Percentiles rank a stretch among this genome's conserved stretches.
Conservation (phyloP, 306 rosid species). For the Vigna angularis region DNA sequence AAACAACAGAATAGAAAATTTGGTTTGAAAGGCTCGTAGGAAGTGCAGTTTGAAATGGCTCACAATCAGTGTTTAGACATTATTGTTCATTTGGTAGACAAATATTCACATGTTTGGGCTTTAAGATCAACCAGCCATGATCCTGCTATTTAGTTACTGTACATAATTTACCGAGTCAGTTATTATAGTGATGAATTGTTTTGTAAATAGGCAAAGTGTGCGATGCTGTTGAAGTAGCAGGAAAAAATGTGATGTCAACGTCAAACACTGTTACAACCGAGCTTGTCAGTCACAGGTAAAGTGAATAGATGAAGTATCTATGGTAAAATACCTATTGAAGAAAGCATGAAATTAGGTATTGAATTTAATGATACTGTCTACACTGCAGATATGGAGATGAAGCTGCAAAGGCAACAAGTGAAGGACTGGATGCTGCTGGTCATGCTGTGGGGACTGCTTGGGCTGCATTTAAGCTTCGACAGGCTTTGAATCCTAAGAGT, state of each 20-base stretch:
- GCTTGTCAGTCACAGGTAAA: conserved; percentile 76
- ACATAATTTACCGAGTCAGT: not conserved
- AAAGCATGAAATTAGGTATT: conserved; percentile 13
- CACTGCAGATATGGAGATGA: conserved; percentile 82
- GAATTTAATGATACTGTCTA: conserved; percentile 30
- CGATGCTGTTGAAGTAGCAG: conserved; percentile 93
- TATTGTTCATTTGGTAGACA: conserved; percentile 20
- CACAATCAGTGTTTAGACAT: not conserved
- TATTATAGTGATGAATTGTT: not conserved
- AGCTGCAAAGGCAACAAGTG: conserved; percentile 83
- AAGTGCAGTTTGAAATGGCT: not conserved
- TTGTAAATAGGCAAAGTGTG: conserved; percentile 73
- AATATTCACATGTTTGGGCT: conserved; percentile 24
- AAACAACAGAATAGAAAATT: not conserved
- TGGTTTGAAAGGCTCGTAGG: too few relatives aligned
- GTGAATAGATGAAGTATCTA: conserved; percentile 26
- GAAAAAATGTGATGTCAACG: conserved; percentile 91
- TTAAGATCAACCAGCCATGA: conserved; percentile 4
- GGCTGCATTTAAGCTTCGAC: conserved; percentile 83
- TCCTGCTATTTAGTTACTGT: conserved; percentile 33
- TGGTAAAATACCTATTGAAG: conserved; percentile 7
- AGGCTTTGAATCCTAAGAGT: conserved; percentile 81
- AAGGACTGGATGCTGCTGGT: conserved; percentile 91
- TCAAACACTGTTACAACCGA: conserved; percentile 91
- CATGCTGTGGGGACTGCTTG: conserved; percentile 92